Base-by-base conservation (phyloP, 1,139 yeast species). In the Magnusiomyces magnusii region DNA sequence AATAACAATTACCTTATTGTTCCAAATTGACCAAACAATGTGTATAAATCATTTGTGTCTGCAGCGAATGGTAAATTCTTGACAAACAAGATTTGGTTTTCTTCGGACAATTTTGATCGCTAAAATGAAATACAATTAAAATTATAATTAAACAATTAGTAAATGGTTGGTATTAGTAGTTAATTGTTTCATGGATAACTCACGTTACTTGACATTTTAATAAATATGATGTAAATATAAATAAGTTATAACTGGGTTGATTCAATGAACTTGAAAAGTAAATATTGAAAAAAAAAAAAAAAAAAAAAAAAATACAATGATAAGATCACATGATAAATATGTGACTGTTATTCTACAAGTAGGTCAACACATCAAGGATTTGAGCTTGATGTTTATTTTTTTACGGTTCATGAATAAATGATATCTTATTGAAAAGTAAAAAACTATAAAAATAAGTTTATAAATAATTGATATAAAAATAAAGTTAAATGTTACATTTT, bases 51-150 rank as follows among this genome's bases (percentile, higher is more conserved):
- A 1, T 73, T 75, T 0, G 79, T 67, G 1, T 80, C 72, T 2
- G 80, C 76, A 44, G 76, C 76, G 67, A 79, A 84, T 0, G 89
- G 85, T 19, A 85, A 74, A 66, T 85, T 85, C 67, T 82, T 82
- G 41, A 83, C 83, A 60, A 76, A 76, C 13, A 85, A 63, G 24
- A 74, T 73, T 21, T 68, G 71, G 53, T 68, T 62, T 44, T 68
- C 68, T 51, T 55, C 59, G 2, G 54, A n/a, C 2, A 42, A 49
- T 34, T 56, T 56, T 2, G 36, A 36, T 44, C 57, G 53, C 59
- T 57, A 28, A 34, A 21, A 15, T 3, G 15, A 15, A 27, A 27
- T 50, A 24, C 7, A 50, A 9, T 31, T 31, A 13, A 10, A 7
- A 2, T 2, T 44, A 19, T 2, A 21, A 44, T 5, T 2, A 19